phyloP scores from a whole-genome alignment of 306 rosid species.

The Prunus padus region DNA sequence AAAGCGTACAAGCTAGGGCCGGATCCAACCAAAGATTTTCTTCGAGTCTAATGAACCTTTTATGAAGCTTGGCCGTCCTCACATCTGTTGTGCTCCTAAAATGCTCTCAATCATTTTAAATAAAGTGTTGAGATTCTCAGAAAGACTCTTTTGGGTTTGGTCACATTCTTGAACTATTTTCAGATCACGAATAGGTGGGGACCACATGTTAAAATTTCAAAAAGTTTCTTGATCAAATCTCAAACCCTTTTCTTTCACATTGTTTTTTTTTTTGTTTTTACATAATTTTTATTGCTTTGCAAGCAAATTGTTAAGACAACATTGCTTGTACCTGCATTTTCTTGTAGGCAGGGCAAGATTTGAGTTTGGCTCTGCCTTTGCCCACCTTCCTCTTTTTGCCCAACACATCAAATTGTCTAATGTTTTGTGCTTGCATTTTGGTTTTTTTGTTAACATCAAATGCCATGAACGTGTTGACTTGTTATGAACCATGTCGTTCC shows the following conservation, averaged over 20 bases:
- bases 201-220: not conserved
- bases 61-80: slow-evolving; percentile 2
- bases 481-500: not conserved
- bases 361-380: not conserved
- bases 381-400: slow-evolving; percentile 3
- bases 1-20: not conserved
- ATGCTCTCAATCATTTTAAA: not conserved
- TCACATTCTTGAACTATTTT: not conserved
- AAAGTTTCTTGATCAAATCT: not conserved
- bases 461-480: not conserved
- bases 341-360: not conserved
- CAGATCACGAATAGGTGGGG: not conserved
- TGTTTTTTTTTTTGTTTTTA: too few relatives aligned
- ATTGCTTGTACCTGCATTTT: not conserved
- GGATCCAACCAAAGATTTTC: not conserved
- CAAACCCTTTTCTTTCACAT: not conserved
- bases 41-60: not conserved
- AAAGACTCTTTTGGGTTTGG: not conserved
- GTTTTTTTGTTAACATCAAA: not conserved
- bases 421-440: not conserved
- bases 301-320: not conserved
- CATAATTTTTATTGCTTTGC: too few relatives aligned
- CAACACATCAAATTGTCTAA: not conserved
- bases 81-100: not conserved
- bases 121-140: slow-evolving; percentile 8